phyloP scores from a whole-genome alignment of 495 filamentous ascomycete genomes.

The Mytilinidion resinicola region DNA sequence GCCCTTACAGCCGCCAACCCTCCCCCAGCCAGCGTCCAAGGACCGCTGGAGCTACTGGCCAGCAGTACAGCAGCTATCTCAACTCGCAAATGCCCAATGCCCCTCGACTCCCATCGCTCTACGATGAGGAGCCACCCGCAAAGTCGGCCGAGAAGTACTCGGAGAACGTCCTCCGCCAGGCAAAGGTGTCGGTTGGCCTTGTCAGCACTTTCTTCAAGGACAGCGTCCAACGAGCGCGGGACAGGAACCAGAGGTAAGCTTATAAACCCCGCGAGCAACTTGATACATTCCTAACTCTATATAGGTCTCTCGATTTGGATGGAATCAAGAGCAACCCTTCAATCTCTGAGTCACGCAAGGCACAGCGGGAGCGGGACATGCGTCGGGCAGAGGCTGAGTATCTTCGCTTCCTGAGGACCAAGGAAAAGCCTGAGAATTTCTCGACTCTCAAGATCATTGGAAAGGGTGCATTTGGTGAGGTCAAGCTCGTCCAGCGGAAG shows the following conservation, averaged over 20 bases:
- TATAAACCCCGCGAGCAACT: background rate
- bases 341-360: slow-evolving; percentile 66
- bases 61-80: slow-evolving; percentile 57
- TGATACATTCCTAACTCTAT: background rate
- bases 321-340: slow-evolving; percentile 67
- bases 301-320: slow-evolving; percentile 84
- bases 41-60: slow-evolving; percentile 62
- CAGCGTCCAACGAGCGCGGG: slow-evolving; percentile 83
- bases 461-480: slow-evolving; percentile 98
- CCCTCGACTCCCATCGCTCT: slow-evolving; percentile 33
- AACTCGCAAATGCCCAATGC: slow-evolving; percentile 53
- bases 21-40: slow-evolving; percentile 63
- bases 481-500: slow-evolving; percentile 92
- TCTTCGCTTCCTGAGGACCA: slow-evolving; percentile 87
- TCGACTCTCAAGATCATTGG: slow-evolving; percentile 94
- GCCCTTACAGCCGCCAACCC: slow-evolving; percentile 63
- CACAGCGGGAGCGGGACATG: slow-evolving; percentile 68
- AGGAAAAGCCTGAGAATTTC: slow-evolving; percentile 88
- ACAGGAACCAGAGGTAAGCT: slow-evolving; percentile 80
- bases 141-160: slow-evolving; percentile 37
- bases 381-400: slow-evolving; percentile 83
- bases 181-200: slow-evolving; percentile 45
- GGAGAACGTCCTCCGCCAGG: slow-evolving; percentile 34
- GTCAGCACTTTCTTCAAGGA: slow-evolving; percentile 92
- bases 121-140: slow-evolving; percentile 38